Base-by-base conservation (phyloP, 2,329 filamentous ascomycete species). In the Colletotrichum kahawae region DNA sequence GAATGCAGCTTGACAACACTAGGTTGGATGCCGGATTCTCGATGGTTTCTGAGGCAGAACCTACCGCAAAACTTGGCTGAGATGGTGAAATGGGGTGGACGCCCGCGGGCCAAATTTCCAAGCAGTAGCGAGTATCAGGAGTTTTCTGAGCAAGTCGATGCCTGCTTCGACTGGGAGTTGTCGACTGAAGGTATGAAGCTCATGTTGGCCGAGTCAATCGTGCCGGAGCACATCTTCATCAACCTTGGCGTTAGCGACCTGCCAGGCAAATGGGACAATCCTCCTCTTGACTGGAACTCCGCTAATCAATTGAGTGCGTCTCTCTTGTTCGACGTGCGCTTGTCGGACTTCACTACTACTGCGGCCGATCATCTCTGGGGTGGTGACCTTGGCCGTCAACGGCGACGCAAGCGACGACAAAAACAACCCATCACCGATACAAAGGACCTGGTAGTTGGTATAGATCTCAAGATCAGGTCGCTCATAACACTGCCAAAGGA, bases 101-200 rank as follows among this genome's bases (percentile, higher is more conserved):
- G 56, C 21, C 57, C 60, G 18, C 59, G 60, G 16, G 7, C 33
- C 29, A 69, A 29, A 12, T 34, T 73, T 13, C 64, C 72, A 12
- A 59, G 51, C 33, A 70, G 70, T 48, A 64, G 38, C 75, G 78
- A 38, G 72, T 73, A 77, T 13, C 81, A 78, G 16, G 76, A 74
- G 21, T 85, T 86, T 67, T 76, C 78, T 34, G 76, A 77, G 29
- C 74, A 81, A 43, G 78, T 89, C 51, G 82, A 85, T 34, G 83
- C 83, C 10, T 88, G 87, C 65, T 81, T 84, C 36, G 82, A 82
- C 21, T 87, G 89, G 84, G 90, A 92, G 77, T 80, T 85, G 66
- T 86, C 86, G 5, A 74, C 77, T 9, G 75, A 81, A 34, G 85
- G 84, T 3, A 79, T 76, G 21, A 81, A 80, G 14, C 65, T 84